Base-by-base conservation (phyloP, 2,329 filamentous ascomycete species). In the Pseudogymnoascus destructans region DNA sequence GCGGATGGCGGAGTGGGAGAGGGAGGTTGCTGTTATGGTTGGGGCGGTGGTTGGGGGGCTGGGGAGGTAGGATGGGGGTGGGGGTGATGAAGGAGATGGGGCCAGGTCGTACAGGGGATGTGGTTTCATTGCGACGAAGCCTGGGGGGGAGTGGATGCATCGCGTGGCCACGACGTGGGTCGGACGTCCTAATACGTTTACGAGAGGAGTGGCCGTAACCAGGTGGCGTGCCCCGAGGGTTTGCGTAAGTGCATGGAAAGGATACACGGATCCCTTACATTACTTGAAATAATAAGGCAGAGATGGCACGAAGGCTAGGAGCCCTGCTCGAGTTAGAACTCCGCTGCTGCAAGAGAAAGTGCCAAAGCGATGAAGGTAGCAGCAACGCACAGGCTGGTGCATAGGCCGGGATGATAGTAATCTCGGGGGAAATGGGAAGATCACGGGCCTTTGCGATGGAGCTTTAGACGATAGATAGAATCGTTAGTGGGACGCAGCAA, bases 1-100 rank as follows among this genome's bases (percentile, higher is more conserved):
- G 10, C 73, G 73, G 62, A 73, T 70, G 62, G 75, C 74, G 5
- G 79, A 75, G 59, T 96, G 89, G 89, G 92, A 96, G 66, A 80
- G 92, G 36, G 93, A 97, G 73, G 86, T 91, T 54, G 90, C 91
- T 1, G 91, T 97, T 54, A 96, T 97, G 92, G 87, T 95, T 40
- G 86, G 87, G 57, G 88, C 88, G 65, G 82, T 96, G 5, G 77
- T 90, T 36, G 67, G 68, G 3, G 59, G 62, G 30, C 59, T 70
- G 46, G 68, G 68, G 2, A 61, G 19, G 65, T 61, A 38, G 32
- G 32, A 25, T 25, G n/a, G 35, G 7, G n/a, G 8, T 36, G n/a
- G 15, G 35, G 66, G n/a, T n/a, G 15, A 19, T 19, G 13, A 36
- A 33, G 27, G n/a, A 1, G 1, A 36, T 36, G 35, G 15, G 35